Evolutionary conservation across 192 early-diverging fungal species (phyloP).

Genomic region (Podila minutissima): DNA sequence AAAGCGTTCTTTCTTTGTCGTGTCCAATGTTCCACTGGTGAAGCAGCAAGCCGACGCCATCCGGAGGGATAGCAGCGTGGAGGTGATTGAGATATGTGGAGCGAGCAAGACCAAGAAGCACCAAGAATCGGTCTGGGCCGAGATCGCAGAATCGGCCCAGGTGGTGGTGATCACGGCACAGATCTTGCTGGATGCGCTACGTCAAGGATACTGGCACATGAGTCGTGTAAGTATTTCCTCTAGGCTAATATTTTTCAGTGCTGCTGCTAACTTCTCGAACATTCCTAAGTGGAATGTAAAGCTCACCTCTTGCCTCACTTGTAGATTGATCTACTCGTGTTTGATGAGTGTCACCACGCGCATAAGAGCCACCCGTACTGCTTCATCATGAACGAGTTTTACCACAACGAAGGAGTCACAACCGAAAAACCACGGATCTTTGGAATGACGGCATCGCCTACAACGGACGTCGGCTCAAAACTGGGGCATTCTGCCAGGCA

Average conservation of each 20-base stretch:
- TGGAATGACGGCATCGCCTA: slow-evolving; percentile 94
- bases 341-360: slow-evolving; percentile 96
- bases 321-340: slow-evolving; percentile 84
- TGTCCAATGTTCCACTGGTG: slow-evolving; percentile 87
- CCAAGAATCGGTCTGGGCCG: slow-evolving; percentile 67
- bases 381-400: slow-evolving; percentile 87
- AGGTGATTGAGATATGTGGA: slow-evolving; percentile 73
- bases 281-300: too few species aligned
- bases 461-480: slow-evolving; percentile 46
- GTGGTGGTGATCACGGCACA: slow-evolving; percentile 90
- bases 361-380: slow-evolving; percentile 76
- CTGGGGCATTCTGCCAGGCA: slow-evolving; percentile 35
- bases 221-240: too few species aligned
- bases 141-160: slow-evolving; percentile 63
- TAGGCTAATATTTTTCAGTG: too few species aligned
- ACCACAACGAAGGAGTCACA: slow-evolving; percentile 47
- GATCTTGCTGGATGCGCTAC: slow-evolving; percentile 81
- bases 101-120: slow-evolving; percentile 71
- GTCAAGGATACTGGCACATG: slow-evolving; percentile 28
- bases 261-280: neutral
- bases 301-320: neutral
- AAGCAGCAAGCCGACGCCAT: slow-evolving; percentile 86
- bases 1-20: slow-evolving; percentile 76
- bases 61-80: slow-evolving; percentile 67
- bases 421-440: slow-evolving; percentile 78